Conservation (phyloP, 345 rosid species). For the Microcos paniculata region DNA sequence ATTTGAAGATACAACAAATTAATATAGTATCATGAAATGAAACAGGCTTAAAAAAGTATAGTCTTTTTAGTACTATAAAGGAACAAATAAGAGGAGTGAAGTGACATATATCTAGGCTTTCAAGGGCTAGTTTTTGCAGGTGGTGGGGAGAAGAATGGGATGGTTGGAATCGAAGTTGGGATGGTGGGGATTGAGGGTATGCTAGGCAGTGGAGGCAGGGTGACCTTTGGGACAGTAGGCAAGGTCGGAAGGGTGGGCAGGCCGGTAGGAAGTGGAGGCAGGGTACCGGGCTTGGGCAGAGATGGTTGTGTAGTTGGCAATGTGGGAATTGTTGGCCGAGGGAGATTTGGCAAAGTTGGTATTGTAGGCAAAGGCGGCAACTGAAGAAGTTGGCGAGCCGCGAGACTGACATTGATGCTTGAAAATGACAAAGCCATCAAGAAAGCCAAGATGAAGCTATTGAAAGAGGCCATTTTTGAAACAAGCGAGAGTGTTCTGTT, state of each 20-base stretch:
- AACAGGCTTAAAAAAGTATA: neutral
- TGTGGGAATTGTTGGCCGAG: no score
- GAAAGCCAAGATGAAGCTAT: neutral
- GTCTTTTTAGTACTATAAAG: neutral
- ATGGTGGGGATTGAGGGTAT: constrained; percentile 29
- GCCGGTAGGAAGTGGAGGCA: constrained; percentile 17
- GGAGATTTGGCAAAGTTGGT: constrained; percentile 8
- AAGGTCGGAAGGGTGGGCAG: constrained; percentile 17
- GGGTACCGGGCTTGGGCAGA: constrained; percentile 15
- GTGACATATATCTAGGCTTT: neutral
- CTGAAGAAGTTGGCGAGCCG: constrained; percentile 7
- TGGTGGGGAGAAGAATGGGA: constrained; percentile 35
- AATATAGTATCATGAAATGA: neutral
- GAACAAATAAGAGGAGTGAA: neutral
- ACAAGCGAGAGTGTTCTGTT: neutral
- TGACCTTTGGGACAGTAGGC: constrained; percentile 16
- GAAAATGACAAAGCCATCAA: no score
- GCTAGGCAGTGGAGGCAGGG: constrained; percentile 28
- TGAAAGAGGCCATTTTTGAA: neutral
- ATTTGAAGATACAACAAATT: neutral
- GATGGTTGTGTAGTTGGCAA: constrained; percentile 21
- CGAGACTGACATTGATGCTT: neutral
- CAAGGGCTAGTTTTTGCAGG: constrained; percentile 18
- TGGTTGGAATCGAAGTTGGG: constrained; percentile 28
- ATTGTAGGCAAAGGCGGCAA: neutral